These are phyloP conservation scores for Sclerotiophoma versabilis DNA, from an alignment of 2,329 filamentous ascomycete genomes.

Conservation along the genomic window DNA sequence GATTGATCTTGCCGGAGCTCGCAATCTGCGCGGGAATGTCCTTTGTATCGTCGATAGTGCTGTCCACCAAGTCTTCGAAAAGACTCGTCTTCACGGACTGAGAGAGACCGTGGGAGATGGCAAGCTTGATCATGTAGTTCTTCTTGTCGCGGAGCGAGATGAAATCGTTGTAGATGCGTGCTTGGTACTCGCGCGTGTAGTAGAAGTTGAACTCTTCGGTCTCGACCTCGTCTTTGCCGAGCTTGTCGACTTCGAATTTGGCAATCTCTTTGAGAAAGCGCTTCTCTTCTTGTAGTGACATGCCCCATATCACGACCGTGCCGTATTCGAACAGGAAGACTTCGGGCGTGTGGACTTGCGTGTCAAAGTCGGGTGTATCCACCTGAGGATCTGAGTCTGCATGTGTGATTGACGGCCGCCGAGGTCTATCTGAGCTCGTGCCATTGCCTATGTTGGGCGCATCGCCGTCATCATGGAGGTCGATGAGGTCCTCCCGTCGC, in stretches of 20 bases:
- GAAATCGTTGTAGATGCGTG: constrained; percentile 99
- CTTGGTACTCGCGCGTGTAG: constrained; percentile 97
- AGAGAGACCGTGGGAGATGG: constrained; percentile 92
- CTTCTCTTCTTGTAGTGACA: constrained; percentile 88
- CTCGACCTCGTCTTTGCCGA: constrained; percentile 87
- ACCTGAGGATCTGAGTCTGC: constrained; percentile 43
- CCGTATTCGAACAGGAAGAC: constrained; percentile 97
- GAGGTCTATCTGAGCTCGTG: constrained; percentile 31
- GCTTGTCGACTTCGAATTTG: constrained; percentile 91
- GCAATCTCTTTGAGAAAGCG: constrained; percentile 91
- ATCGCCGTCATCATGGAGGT: constrained; percentile 59
- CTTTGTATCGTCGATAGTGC: constrained; percentile 91
- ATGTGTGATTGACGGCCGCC: constrained; percentile 37
- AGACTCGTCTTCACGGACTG: constrained; percentile 98
- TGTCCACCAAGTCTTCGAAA: constrained; percentile 93
- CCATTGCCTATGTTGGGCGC: constrained; percentile 35
- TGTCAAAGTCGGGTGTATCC: constrained; percentile 77
- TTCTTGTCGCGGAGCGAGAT: constrained; percentile 92
- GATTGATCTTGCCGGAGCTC: constrained; percentile 86
- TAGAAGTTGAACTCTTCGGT: constrained; percentile 99
- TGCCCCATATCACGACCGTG: constrained; percentile 97
- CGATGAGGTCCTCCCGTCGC: constrained; percentile 68
- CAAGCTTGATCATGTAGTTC: constrained; percentile 98
- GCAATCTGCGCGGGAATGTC: constrained; percentile 94
- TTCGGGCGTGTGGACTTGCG: constrained; percentile 87